Base-by-base conservation (phyloP, 2,329 filamentous ascomycete genomes). In the Metarhizium album region DNA sequence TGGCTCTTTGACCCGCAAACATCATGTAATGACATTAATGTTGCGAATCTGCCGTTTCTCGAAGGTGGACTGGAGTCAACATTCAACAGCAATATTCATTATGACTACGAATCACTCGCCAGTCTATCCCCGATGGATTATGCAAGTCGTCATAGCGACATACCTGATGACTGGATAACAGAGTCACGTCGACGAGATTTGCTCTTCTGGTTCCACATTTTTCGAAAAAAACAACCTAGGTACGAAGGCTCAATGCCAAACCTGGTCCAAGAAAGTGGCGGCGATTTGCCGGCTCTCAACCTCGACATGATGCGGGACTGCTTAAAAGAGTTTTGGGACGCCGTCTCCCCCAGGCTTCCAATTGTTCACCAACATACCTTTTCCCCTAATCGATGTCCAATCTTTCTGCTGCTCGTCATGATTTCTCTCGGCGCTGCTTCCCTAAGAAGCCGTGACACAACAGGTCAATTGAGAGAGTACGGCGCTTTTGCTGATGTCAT, bases 301-400 rank as follows among this genome's bases (percentile, higher is more conserved):
- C 66, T 90, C 47, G 82, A 86, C 46, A 90, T 91, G 80, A 84
- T 95, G 76, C 83, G 88, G 60, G 85, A 85, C 14, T 95, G 90
- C 60, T 79, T 91, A 54, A 78, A 81, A n/a, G 87, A 87, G 43
- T 96, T 88, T 66, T 96, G 90, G 90, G 80, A 85, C 48, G 81
- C 87, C 60, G 87, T 94, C 51, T 89, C 91, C 54, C 83, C 87
- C 7, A 87, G 94, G 55, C 71, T 95, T 49, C 90, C 90, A 9
- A 90, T 96, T 52, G 74, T 95, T 38, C 90, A 95, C 63, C 86
- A 88, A 59, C 87, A 89, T 1, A 95, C 89, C 0, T 96, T 95
- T 64, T 84, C 83, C 3, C 79, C 86, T 6, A 85, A 88, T 58
- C 80, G 82, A n/a, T 90, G 87, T 46, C 84, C 86, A 0, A 82